phyloP scores from a whole-genome alignment of 2,329 filamentous ascomycete species.

The Cordyceps fumosorosea region DNA sequence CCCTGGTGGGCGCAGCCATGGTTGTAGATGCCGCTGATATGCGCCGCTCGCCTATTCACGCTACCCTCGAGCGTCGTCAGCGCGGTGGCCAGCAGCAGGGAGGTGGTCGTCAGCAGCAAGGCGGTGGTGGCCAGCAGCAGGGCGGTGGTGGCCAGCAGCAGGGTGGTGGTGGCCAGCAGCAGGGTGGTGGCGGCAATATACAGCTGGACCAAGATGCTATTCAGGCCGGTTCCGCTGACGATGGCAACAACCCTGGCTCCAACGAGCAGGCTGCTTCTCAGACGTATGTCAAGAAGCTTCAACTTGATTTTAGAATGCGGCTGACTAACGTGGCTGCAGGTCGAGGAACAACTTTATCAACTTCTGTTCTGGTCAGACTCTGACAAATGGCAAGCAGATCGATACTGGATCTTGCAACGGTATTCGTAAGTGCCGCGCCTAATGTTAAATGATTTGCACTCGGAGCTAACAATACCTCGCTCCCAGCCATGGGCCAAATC shows the following conservation, averaged over 20 bases:
- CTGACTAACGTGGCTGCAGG: constrained; percentile 32
- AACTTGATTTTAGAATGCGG: background rate
- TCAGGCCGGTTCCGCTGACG: constrained; percentile 42
- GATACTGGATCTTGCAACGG: constrained; percentile 57
- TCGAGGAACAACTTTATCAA: constrained; percentile 58
- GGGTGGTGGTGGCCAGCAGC: constrained; percentile 17
- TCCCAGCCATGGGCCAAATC: constrained; percentile 53
- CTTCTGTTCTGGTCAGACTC: constrained; percentile 46
- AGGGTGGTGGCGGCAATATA: constrained; percentile 16
- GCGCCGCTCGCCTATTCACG: constrained; percentile 30
- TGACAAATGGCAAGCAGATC: constrained; percentile 56
- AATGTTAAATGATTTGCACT: background rate
- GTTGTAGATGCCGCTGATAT: constrained; percentile 40
- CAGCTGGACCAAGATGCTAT: constrained; percentile 28
- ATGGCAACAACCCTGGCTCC: constrained; percentile 39
- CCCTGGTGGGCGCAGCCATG: constrained; percentile 42
- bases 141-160: constrained; percentile 16
- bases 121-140: constrained; percentile 19
- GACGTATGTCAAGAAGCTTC: constrained; percentile 34
- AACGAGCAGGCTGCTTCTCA: constrained; percentile 45
- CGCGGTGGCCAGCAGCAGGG: constrained; percentile 16
- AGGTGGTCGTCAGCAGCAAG: constrained; percentile 11
- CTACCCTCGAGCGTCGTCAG: constrained; percentile 36
- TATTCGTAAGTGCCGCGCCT: constrained; percentile 40
- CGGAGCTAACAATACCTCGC: constrained; percentile 5